Conservation (phyloP, 352 stramenopile genomes). For the Phytophthora hibernalis region DNA sequence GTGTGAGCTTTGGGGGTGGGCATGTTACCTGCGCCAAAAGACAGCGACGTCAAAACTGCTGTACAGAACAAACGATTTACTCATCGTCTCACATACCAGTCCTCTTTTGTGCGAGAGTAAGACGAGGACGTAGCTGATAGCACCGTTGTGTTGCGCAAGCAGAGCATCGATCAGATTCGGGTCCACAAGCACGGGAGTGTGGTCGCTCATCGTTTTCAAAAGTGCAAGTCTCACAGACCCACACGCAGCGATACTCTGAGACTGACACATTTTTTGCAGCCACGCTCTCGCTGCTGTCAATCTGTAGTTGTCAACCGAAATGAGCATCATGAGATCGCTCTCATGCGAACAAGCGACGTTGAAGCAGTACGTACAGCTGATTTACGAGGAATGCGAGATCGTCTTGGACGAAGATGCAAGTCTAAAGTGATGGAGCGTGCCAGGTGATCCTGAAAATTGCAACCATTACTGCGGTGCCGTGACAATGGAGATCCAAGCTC, state of each 20-base stretch:
- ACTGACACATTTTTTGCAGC: neutral
- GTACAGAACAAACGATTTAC: neutral
- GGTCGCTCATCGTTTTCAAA: constrained; percentile 68
- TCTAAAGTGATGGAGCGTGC: constrained; percentile 60
- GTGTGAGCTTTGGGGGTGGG: constrained; percentile 67
- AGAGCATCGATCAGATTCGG: constrained; percentile 47
- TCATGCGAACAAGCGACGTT: neutral
- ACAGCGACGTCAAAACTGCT: neutral
- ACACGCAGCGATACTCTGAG: constrained; percentile 63
- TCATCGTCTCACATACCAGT: constrained; percentile 40
- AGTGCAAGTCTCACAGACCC: constrained; percentile 83
- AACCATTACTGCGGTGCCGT: neutral
- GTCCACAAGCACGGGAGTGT: constrained; percentile 1
- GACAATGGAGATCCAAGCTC: neutral
- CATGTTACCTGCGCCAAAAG: constrained; percentile 43
- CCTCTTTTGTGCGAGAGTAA: constrained; percentile 79
- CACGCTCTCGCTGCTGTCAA: neutral
- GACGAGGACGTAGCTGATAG: constrained; percentile 36
- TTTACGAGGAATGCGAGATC: constrained; percentile 12
- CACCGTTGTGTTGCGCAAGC: constrained; percentile 50
- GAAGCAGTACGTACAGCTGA: constrained; percentile 5
- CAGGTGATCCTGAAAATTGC: constrained; percentile 50
- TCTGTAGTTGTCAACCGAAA: constrained; percentile 8
- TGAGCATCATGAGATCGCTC: neutral
- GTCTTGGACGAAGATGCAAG: constrained; percentile 35